These are phyloP conservation scores for Torrubiella hemipterigena DNA, from an alignment of 2,329 filamentous ascomycete genomes.

Conservation along the genomic window DNA sequence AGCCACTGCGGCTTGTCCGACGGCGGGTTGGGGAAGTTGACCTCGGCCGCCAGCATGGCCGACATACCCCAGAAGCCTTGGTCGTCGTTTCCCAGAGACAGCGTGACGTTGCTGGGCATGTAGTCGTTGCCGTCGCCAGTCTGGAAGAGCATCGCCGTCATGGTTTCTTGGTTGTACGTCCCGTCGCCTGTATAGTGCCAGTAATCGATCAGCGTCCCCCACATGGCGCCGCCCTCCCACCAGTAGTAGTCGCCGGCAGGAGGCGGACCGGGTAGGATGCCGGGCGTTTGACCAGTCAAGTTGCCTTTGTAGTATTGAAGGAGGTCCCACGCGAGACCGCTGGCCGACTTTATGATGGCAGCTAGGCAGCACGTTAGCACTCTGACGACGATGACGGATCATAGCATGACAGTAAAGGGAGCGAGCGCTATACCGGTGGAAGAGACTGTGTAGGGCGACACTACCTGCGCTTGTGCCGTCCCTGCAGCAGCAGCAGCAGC, in stretches of 20 bases:
- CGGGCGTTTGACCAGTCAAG: slow-evolving; percentile 4
- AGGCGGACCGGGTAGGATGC: slow-evolving; percentile 31
- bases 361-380: slow-evolving; percentile 1
- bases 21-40: slow-evolving; percentile 53
- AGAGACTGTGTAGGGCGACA: no score
- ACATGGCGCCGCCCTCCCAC: slow-evolving; percentile 57
- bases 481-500: no score
- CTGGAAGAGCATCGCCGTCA: slow-evolving; percentile 42
- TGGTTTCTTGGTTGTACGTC: slow-evolving; percentile 43
- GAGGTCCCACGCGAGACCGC: slow-evolving; percentile 5
- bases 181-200: slow-evolving; percentile 51
- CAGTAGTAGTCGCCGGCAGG: slow-evolving; percentile 45
- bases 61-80: slow-evolving; percentile 68
- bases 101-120: slow-evolving; percentile 46
- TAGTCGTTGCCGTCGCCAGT: slow-evolving; percentile 39
- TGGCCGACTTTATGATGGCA: slow-evolving; percentile 5
- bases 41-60: slow-evolving; percentile 60
- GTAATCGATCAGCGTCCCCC: slow-evolving; percentile 53
- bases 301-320: slow-evolving; percentile 7
- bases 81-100: slow-evolving; percentile 49
- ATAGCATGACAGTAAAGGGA: no score
- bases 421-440: no score
- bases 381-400: no score
- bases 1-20: slow-evolving; percentile 54
- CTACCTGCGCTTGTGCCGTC: no score